Conservation (phyloP, 139 green algal species). For the Chlorella sorokiniana region DNA sequence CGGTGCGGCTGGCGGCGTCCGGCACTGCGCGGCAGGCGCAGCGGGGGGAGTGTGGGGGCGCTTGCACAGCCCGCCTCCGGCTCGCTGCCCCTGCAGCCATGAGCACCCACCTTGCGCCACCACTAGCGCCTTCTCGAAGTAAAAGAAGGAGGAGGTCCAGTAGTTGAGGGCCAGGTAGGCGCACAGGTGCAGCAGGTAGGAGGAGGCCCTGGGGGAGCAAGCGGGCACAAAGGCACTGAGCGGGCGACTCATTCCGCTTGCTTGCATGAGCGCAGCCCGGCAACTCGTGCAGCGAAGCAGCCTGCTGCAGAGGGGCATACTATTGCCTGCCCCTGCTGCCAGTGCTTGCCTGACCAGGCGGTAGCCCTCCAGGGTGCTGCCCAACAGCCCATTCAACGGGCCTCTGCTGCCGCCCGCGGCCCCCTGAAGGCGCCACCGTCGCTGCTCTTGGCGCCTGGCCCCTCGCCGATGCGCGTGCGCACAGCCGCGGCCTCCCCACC, state of each 20-base stretch:
- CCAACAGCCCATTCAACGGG: constrained; percentile 19
- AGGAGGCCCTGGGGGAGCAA: constrained; percentile 32
- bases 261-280: neutral
- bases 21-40: constrained; percentile 4
- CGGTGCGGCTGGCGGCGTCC: constrained; percentile 45
- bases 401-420: neutral
- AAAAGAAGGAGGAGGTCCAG: constrained; percentile 67
- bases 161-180: constrained; percentile 70
- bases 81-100: neutral
- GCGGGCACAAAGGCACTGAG: neutral
- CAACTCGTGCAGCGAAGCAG: neutral
- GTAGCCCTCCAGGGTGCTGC: constrained; percentile 50
- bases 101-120: constrained; percentile 35
- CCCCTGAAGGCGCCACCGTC: no score
- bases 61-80: neutral
- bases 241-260: no score
- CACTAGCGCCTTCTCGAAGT: constrained; percentile 77
- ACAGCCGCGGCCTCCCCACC: no score
- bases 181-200: constrained; percentile 72
- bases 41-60: neutral
- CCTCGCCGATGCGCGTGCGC: no score
- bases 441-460: no score
- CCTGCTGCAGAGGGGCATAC: no score
- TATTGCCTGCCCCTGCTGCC: no score
- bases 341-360: constrained; percentile 44